Base-by-base conservation (phyloP, 306 rosid genomes). In the Echinosophora koreensis region DNA sequence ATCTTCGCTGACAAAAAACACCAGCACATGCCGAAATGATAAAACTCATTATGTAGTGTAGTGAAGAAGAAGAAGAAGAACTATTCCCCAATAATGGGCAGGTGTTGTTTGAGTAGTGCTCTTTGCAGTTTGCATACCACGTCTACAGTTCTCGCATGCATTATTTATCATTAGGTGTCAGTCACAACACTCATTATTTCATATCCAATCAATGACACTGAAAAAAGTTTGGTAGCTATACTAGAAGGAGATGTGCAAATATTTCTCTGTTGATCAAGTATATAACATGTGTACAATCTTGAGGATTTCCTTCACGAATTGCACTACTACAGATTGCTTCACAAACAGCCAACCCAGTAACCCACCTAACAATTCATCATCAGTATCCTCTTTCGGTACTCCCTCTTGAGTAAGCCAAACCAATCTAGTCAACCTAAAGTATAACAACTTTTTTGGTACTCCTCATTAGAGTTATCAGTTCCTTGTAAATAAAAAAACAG, bases 71-170 rank as follows among this genome's bases (percentile, higher is more conserved):
- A n/a, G n/a, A n/a, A n/a, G n/a, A n/a, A n/a, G 8, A 2, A 68
- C 34, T 5, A 22, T n/a, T n/a, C 6, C 37, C 22, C 37, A 57
- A 59, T 7, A 58, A 30, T 28, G 39, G 39, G 16, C 5, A 18
- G 38, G 71, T 66, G 57, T 22, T 66, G 12, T 46, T 10, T 57
- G 72, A 41, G 16, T 66, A 18, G 52, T 16, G 30, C 32, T 18
- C 5, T 66, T 27, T 10, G 37, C 35, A 8, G 4, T 16, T 70
- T 41, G 64, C 35, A 17, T 17, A 22, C 55, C 11, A 56, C 13
- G 11, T 13, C n/a, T 17, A 55, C 52, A 55, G 2, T 35, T 51
- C 35, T 69, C 28, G 5, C 77, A 56, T 56, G 66, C 77, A 71
- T 39, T 28, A 59, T 39, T 58, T 73, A 42, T 57, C 44, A 68